Base-by-base conservation (phyloP, 202 grass and related monocot genomes). In the Cymbopogon flexuosus region DNA sequence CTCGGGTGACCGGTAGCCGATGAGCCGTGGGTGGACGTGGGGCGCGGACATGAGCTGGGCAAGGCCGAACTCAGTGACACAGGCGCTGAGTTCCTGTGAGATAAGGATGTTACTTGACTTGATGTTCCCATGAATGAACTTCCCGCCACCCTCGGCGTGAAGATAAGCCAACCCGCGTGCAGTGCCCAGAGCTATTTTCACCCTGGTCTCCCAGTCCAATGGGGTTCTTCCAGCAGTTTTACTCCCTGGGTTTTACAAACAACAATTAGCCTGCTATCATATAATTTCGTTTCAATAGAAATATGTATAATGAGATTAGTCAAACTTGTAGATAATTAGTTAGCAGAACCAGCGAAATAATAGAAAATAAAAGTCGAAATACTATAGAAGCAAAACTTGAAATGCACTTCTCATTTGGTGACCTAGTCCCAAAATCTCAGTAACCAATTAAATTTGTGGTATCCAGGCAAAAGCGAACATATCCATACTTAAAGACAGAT, bases 91-190 rank as follows among this genome's bases (percentile, higher is more conserved):
- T 40, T 91, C 92, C 29, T 69, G 78, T 5, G 86, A 83, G 18
- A 98, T 78, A 43, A 98, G 92, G 8, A 98, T 59, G 70, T 98
- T 98, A 9, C 65, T 88, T 47, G 95, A 90, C 77, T 98, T 95
- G 29, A 98, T 91, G 75, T 95, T 94, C 43, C 95, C 95, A 27
- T 98, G 95, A 79, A 64, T 87, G 79, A 98, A 91, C 79, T 88
- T 98, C 47, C 76, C 95, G 3, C 90, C 88, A 21, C 81, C 88
- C 69, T 87, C 88, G 2, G 45, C 74, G 75, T 98, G 95, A 62
- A 95, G 75, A 72, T 89, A 85, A 21, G 88, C 86, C 15, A 98
- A 81, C 27, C 92, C 92, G 0, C 86, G 82, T 6, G 95, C 92
- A 69, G 88, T 65, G 19, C 87, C 88, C 6, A 95, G 76, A 40